phyloP scores from a whole-genome alignment of 768 basidiomycete genomes.

The Naematelia aurantialba region DNA sequence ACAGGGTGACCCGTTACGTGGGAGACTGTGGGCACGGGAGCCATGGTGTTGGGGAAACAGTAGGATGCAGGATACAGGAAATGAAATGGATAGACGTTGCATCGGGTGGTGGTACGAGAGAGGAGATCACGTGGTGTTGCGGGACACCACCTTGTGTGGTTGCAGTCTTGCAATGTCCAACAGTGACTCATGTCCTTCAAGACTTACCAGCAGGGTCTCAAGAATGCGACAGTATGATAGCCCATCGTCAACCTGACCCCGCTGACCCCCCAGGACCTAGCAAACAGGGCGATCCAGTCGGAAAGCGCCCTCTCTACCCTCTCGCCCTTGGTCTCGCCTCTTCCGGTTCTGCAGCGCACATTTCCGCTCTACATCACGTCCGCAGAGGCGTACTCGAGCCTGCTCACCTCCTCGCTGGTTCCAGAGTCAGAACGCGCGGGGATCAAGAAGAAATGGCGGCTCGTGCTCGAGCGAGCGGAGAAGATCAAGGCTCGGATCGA shows the following conservation, averaged over 20 bases:
- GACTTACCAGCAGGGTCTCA: constrained; percentile 35
- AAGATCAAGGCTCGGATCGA: constrained; percentile 42
- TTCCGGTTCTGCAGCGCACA: constrained; percentile 35
- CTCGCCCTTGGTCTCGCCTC: constrained; percentile 24
- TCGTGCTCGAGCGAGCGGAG: constrained; percentile 47
- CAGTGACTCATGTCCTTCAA: constrained; percentile 20
- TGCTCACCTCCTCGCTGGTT: constrained; percentile 25
- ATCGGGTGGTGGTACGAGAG: neutral
- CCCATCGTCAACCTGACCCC: no score
- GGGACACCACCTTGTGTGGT: no score
- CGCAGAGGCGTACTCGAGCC: constrained; percentile 37
- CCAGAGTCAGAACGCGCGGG: constrained; percentile 17
- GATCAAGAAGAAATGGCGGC: constrained; percentile 44
- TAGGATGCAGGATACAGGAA: neutral
- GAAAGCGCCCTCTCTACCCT: constrained; percentile 34
- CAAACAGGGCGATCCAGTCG: constrained; percentile 28
- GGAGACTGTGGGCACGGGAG: constrained; percentile 36
- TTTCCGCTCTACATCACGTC: constrained; percentile 41
- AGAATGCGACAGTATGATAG: constrained; percentile 29
- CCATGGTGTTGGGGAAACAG: constrained; percentile 17
- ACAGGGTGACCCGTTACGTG: constrained; percentile 46
- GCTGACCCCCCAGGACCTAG: constrained; percentile 26
- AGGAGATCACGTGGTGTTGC: no score
- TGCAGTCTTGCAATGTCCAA: no score
- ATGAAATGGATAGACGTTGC: neutral